A percentile compares a stretch with the other conserved stretches of the same genome.
Conservation (phyloP, 2,329 filamentous ascomycete genomes). For the Pestalotiopsis sp. region DNA sequence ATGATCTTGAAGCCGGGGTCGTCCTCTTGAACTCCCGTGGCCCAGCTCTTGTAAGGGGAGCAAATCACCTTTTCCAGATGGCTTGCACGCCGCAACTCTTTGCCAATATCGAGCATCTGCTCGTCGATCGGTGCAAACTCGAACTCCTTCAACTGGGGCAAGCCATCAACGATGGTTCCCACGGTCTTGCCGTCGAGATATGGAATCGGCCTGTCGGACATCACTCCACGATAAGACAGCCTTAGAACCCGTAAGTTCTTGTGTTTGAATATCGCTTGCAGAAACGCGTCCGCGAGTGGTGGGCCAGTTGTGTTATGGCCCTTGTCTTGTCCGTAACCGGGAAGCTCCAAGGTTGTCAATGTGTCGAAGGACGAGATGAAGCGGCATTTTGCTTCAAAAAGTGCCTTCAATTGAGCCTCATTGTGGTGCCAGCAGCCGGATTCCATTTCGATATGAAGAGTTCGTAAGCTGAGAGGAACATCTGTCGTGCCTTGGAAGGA, state of each 20-base stretch:
- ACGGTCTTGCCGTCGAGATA: background rate
- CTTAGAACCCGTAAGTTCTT: conserved; percentile 3
- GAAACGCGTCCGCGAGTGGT: background rate
- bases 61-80: background rate
- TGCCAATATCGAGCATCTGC: background rate
- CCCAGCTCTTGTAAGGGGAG: background rate
- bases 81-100: background rate
- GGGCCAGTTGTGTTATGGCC: background rate
- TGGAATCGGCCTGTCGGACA: background rate
- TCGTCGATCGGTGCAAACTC: conserved; percentile 1
- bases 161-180: conserved; percentile 1
- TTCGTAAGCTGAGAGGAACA: background rate
- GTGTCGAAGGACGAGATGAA: conserved; percentile 11
- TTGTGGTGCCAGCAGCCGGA: background rate
- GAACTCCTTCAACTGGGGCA: conserved; percentile 10
- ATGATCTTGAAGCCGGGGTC: background rate
- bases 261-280: conserved; percentile 9
- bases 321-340: background rate
- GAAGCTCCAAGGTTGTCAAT: conserved; percentile 5
- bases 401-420: background rate
- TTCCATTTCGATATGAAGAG: background rate
- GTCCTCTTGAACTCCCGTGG: background rate
- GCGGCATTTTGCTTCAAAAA: background rate
- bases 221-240: background rate
- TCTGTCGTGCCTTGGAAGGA: background rate